phyloP scores from a whole-genome alignment of 345 rosid genomes.

The Citrus cavaleriei region DNA sequence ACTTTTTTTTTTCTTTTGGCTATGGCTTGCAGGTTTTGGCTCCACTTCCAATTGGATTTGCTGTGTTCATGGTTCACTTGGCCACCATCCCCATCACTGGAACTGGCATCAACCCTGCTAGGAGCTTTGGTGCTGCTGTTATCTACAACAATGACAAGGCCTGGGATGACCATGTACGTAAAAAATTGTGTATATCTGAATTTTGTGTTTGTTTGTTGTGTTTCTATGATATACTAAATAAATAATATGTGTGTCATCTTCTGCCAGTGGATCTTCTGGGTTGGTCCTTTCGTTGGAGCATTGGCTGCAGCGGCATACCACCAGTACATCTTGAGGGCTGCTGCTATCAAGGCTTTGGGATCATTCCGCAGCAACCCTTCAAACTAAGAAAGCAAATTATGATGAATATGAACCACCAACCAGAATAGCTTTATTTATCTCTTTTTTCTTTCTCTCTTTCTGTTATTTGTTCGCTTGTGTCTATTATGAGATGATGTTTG shows the following conservation, averaged over 20 bases:
- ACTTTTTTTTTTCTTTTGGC: not conserved
- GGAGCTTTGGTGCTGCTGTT: conserved; percentile 66
- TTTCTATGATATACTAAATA: too few species aligned
- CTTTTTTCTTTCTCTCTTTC: not conserved
- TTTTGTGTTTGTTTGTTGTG: not conserved
- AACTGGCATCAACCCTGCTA: conserved; percentile 68
- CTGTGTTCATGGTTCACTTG: conserved; percentile 66
- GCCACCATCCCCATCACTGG: conserved; percentile 73
- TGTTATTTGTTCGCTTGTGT: conserved; percentile 20
- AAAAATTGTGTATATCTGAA: not conserved
- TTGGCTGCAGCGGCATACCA: conserved; percentile 65
- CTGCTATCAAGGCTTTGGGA: conserved; percentile 60
- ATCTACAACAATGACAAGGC: conserved; percentile 43
- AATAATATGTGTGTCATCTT: not conserved
- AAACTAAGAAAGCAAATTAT: conserved; percentile 22
- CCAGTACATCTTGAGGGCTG: conserved; percentile 56
- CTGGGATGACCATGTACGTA: conserved; percentile 61
- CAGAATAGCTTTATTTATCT: conserved; percentile 7
- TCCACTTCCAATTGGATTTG: conserved; percentile 62
- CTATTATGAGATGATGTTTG: conserved; percentile 17
- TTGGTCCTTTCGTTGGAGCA: conserved; percentile 63
- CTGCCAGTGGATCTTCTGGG: conserved; percentile 74
- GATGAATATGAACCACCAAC: not conserved
- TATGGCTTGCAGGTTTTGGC: conserved; percentile 40
- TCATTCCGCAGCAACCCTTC: conserved; percentile 63